Evolutionary conservation across 2,329 filamentous ascomycete genomes (phyloP).

Genomic region (Claviceps fusiformis): DNA sequence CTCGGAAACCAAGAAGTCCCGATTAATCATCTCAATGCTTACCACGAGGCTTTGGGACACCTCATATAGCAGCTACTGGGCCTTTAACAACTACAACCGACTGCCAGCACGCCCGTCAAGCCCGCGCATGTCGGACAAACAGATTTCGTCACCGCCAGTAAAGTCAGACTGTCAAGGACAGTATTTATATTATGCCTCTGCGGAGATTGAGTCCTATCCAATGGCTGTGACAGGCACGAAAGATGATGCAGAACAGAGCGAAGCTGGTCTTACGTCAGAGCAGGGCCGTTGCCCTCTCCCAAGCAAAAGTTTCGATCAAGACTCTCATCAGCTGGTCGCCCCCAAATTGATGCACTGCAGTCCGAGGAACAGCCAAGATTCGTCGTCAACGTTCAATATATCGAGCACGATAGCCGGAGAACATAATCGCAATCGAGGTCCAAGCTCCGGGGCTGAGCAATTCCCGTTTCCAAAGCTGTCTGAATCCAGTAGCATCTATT

Average conservation of each 20-base stretch:
- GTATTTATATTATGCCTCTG: conserved; percentile 35
- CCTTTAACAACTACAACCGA: conserved; percentile 37
- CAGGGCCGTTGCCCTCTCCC: background rate
- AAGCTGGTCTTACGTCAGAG: background rate
- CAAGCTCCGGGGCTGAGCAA: background rate
- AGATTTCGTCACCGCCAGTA: conserved; percentile 36
- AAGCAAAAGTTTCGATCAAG: background rate
- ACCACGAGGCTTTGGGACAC: conserved; percentile 2
- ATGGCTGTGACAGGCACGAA: conserved; percentile 27
- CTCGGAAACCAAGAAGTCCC: background rate
- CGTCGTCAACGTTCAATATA: background rate
- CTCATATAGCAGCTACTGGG: conserved; percentile 41
- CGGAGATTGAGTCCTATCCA: conserved; percentile 30
- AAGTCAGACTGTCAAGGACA: conserved; percentile 44
- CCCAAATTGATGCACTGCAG: background rate
- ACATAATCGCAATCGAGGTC: background rate
- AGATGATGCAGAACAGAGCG: background rate
- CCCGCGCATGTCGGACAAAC: conserved; percentile 45
- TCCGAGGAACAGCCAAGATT: background rate
- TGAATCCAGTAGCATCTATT: background rate
- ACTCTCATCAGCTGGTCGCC: background rate
- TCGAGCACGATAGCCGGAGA: background rate
- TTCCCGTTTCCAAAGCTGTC: background rate
- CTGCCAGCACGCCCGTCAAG: conserved; percentile 29
- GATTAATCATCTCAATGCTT: conserved; percentile 4